A percentile compares a stretch with the other conserved stretches of the same genome.
Conservation (phyloP, 192 early-diverging fungal species). For the Gonapodya sp. region DNA sequence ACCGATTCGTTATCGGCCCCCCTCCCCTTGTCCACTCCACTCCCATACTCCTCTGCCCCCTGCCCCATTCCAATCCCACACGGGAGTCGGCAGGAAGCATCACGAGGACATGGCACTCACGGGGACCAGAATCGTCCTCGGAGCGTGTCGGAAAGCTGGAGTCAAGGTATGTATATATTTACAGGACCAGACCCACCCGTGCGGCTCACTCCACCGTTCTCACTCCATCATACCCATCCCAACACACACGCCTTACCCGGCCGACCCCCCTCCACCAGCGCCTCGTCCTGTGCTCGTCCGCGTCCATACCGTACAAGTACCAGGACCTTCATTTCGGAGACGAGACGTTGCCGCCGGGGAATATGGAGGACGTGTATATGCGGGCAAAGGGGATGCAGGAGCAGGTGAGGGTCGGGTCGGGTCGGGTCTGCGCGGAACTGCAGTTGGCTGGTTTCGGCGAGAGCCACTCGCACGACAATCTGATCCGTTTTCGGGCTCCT, state of each 20-base stretch:
- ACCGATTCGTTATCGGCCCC: too few species aligned
- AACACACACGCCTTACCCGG: too few species aligned
- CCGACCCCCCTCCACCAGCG: too few species aligned
- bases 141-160: background rate
- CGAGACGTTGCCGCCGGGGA: background rate
- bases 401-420: background rate
- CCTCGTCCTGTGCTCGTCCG: background rate
- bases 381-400: background rate
- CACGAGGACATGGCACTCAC: background rate
- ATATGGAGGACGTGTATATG: background rate
- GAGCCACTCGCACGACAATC: too few species aligned
- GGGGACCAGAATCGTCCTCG: background rate
- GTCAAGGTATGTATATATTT: background rate
- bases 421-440: too few species aligned
- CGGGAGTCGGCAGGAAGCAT: background rate
- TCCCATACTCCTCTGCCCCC: too few species aligned
- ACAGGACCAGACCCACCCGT: background rate
- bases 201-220: too few species aligned
- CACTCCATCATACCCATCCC: too few species aligned
- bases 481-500: too few species aligned
- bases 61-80: background rate
- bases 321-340: background rate
- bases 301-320: background rate
- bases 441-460: too few species aligned
- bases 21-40: too few species aligned